Evolutionary conservation across 805 yeast species (phyloP).

Genomic region (Metschnikowia gelsemii): DNA sequence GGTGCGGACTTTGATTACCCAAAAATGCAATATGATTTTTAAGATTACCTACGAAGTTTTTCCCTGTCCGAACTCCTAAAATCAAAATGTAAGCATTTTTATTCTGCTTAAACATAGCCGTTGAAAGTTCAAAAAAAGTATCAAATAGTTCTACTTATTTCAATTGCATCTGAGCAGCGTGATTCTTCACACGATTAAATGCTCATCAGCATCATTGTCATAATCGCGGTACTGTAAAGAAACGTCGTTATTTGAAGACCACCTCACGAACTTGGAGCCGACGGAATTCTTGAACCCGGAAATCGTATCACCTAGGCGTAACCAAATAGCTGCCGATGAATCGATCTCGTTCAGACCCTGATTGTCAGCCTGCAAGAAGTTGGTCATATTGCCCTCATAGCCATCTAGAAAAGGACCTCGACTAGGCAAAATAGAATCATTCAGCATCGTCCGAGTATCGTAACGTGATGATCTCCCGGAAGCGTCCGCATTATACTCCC

Average conservation of each 20-base stretch:
- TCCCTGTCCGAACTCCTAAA: not conserved
- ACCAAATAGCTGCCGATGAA: conserved; percentile 24
- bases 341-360: not conserved
- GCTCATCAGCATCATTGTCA: conserved; percentile 38
- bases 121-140: not conserved
- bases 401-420: not conserved
- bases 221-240: conserved; percentile 32
- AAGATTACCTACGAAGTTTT: not conserved
- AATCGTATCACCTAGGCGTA: conserved; percentile 27
- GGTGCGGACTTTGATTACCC: conserved; percentile 3
- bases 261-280: conserved; percentile 15
- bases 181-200: conserved; percentile 28
- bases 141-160: not conserved
- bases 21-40: not conserved
- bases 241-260: conserved; percentile 25
- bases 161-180: not conserved
- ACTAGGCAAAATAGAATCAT: not conserved
- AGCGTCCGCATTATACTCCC: conserved; percentile 6
- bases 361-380: not conserved
- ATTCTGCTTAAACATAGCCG: too few species aligned
- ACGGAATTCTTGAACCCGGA: conserved; percentile 24
- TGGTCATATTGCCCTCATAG: not conserved
- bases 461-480: conserved; percentile 12
- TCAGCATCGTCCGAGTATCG: conserved; percentile 19
- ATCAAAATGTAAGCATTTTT: too few species aligned